Conservation (phyloP, 495 filamentous ascomycete species). For the Lepidopterella palustris region DNA sequence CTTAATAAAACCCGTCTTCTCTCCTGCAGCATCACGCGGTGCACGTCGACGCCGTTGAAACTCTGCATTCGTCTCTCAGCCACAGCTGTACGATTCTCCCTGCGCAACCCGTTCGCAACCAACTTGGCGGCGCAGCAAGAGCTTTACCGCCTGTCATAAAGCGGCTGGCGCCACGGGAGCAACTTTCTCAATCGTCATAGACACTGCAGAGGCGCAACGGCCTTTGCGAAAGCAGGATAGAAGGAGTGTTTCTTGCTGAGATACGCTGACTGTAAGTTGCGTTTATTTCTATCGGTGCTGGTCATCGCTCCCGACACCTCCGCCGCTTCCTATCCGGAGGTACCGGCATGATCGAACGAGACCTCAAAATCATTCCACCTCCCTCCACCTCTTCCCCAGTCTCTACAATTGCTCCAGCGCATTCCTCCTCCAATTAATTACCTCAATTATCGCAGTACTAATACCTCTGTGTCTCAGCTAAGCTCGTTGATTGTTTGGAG, state of each 20-base stretch:
- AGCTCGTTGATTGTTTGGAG: not conserved
- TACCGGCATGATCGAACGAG: constrained; percentile 1
- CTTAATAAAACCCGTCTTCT: not conserved
- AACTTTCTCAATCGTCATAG: not conserved
- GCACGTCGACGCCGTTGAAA: not conserved
- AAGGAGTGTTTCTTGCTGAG: not conserved
- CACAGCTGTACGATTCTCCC: not conserved
- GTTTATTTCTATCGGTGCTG: not conserved
- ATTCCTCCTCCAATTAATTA: not conserved
- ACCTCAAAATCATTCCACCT: not conserved
- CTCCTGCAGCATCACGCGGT: not conserved
- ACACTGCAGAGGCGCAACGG: not conserved
- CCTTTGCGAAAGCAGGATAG: not conserved
- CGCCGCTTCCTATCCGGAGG: not conserved
- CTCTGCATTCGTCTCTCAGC: not conserved
- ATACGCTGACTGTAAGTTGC: not conserved
- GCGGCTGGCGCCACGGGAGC: not conserved
- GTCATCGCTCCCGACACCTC: not conserved
- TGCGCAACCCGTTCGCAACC: not conserved
- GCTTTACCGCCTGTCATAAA: not conserved
- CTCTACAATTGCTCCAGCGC: too few species aligned
- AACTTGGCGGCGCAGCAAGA: not conserved
- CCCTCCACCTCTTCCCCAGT: not conserved
- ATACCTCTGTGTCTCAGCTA: not conserved
- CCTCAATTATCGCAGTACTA: not conserved